phyloP scores from a whole-genome alignment of 2,329 filamentous ascomycete species.

The Simplicillium aogashimaense region DNA sequence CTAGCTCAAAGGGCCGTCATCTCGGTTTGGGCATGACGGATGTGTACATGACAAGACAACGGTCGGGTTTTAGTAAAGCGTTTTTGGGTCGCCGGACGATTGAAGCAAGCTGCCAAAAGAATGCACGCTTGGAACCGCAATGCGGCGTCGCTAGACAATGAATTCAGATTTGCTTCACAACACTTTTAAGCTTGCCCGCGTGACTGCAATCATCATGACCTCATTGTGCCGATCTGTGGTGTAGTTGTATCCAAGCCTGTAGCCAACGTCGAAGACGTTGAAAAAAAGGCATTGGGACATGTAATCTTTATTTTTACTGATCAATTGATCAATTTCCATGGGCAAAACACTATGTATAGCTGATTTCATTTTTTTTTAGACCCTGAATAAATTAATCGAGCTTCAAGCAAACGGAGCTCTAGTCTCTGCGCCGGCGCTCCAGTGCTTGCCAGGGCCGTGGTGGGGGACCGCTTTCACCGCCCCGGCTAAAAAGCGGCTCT shows the following conservation, averaged over 20 bases:
- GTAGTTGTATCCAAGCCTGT: too few species aligned
- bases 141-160: slow-evolving; percentile 6
- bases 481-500: slow-evolving; percentile 16
- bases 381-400: too few species aligned
- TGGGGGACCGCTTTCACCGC: slow-evolving; percentile 8
- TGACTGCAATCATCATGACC: slow-evolving; percentile 2
- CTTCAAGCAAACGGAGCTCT: too few species aligned
- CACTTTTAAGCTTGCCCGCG: slow-evolving; percentile 1
- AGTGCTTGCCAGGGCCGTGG: slow-evolving; percentile 4
- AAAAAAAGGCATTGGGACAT: too few species aligned
- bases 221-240: not conserved
- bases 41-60: slow-evolving; percentile 7
- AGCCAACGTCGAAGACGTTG: too few species aligned
- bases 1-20: slow-evolving; percentile 5
- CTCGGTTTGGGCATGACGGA: slow-evolving; percentile 6
- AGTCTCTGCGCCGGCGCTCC: slow-evolving; percentile 4
- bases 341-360: too few species aligned
- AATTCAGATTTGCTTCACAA: slow-evolving; percentile 6
- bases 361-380: too few species aligned
- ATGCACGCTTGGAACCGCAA: slow-evolving; percentile 3
- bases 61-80: slow-evolving; percentile 6
- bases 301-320: not conserved
- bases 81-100: slow-evolving; percentile 5
- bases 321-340: too few species aligned
- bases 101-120: slow-evolving; percentile 5